Conservation (phyloP, 192 early-diverging fungal species). For the Coemansia sp. region DNA sequence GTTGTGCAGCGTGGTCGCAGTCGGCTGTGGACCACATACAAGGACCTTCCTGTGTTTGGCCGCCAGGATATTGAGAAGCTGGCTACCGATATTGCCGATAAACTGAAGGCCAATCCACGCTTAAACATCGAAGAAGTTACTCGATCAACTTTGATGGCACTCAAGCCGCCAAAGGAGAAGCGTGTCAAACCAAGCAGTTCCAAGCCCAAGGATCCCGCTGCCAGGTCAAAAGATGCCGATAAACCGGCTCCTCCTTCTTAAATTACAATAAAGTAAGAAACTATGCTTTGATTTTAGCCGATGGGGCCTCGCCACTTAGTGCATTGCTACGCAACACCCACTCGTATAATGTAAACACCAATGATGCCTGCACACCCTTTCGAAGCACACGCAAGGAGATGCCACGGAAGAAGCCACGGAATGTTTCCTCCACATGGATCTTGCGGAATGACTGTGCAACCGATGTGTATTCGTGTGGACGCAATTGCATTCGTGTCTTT, state of each 20-base stretch:
- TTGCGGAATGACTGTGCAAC: conserved; percentile 47
- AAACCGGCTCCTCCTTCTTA: conserved; percentile 9
- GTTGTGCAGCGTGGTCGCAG: conserved; percentile 34
- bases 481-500: conserved; percentile 90
- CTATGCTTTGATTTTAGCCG: conserved; percentile 18
- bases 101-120: conserved; percentile 32
- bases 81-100: conserved; percentile 20
- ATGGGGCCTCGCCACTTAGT: background rate
- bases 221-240: conserved; percentile 6
- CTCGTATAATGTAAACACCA: conserved; percentile 94
- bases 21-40: conserved; percentile 38
- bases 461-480: conserved; percentile 65
- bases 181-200: too few relatives aligned
- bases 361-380: conserved; percentile 80
- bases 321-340: conserved; percentile 37
- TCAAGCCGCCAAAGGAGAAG: conserved; percentile 19
- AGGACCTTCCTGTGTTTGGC: conserved; percentile 39
- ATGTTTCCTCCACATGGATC: conserved; percentile 67
- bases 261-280: background rate
- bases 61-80: conserved; percentile 28
- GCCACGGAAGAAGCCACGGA: conserved; percentile 79
- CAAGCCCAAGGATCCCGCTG: too few relatives aligned
- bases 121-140: conserved; percentile 48
- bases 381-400: conserved; percentile 75
- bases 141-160: conserved; percentile 23